Evolutionary conservation across 352 stramenopile species (phyloP).

Genomic region (Thraustochytrium striatum): DNA sequence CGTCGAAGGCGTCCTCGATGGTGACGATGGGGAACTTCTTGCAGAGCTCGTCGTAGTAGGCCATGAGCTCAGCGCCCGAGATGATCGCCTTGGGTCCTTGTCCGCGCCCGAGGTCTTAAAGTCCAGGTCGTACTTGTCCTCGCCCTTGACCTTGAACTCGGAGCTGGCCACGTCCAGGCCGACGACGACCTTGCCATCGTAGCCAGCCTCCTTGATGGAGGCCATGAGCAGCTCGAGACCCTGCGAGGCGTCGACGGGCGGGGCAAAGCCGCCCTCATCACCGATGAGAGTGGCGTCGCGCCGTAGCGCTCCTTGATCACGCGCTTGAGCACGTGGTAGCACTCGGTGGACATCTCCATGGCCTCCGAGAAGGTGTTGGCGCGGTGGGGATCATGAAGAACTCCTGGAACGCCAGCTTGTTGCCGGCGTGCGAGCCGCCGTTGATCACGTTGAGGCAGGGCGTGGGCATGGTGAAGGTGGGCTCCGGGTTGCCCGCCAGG

Average conservation of each 20-base stretch:
- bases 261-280: conserved; percentile 97
- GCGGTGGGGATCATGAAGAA: conserved; percentile 90
- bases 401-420: conserved; percentile 98
- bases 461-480: conserved; percentile 79
- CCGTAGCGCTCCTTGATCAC: conserved; percentile 98
- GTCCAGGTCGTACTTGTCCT: conserved; percentile 97
- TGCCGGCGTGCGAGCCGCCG: conserved; percentile 94
- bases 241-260: conserved; percentile 89
- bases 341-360: conserved; percentile 96
- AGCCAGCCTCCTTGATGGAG: conserved; percentile 89
- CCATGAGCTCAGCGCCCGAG: conserved; percentile 87
- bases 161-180: conserved; percentile 96
- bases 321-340: conserved; percentile 98
- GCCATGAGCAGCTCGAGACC: conserved; percentile 95
- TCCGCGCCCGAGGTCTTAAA: conserved; percentile 89
- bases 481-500: conserved; percentile 89
- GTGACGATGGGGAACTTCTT: conserved; percentile 93
- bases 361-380: conserved; percentile 82
- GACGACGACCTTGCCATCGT: conserved; percentile 91
- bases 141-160: conserved; percentile 91
- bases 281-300: conserved; percentile 96
- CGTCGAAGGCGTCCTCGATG: conserved; percentile 97
- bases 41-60: conserved; percentile 88
- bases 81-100: conserved; percentile 76
- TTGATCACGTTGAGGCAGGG: conserved; percentile 99